These are phyloP conservation scores for Sclerotinia glacialis DNA, from an alignment of 2,329 filamentous ascomycete species.

Conservation along the genomic window DNA sequence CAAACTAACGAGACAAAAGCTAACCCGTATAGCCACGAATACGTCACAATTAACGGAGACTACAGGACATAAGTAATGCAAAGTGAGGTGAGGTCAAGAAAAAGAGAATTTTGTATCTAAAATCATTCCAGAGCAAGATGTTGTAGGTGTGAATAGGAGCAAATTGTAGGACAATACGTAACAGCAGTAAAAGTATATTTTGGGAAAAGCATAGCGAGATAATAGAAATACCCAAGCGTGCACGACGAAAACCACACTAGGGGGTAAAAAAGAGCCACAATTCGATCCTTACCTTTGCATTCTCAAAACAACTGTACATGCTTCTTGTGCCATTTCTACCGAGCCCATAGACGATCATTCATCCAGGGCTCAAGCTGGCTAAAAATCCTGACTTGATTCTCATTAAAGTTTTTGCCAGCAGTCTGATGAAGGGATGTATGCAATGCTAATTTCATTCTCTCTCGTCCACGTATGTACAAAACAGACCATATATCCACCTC, in stretches of 20 bases:
- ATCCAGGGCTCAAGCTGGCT: background rate
- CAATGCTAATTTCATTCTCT: constrained; percentile 18
- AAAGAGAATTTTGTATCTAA: background rate
- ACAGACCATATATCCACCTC: constrained; percentile 14
- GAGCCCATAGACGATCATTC: background rate
- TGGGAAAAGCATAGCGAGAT: background rate
- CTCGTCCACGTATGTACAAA: constrained; percentile 34
- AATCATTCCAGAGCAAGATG: background rate
- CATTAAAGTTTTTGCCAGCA: background rate
- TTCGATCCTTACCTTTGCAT: background rate
- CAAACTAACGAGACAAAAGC: background rate
- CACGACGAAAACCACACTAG: background rate
- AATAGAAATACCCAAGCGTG: constrained; percentile 15
- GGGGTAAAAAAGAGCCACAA: background rate
- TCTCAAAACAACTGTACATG: background rate
- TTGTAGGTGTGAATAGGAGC: background rate
- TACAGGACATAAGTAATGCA: constrained; percentile 54
- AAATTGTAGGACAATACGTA: background rate
- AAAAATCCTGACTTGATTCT: background rate
- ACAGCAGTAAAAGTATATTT: background rate
- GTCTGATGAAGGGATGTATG: background rate
- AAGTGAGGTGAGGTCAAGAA: background rate
- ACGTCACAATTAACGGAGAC: constrained; percentile 65
- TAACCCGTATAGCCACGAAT: constrained; percentile 53
- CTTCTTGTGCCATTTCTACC: background rate